Base-by-base conservation (phyloP, 306 rosid genomes). In the Rosa lucieae region DNA sequence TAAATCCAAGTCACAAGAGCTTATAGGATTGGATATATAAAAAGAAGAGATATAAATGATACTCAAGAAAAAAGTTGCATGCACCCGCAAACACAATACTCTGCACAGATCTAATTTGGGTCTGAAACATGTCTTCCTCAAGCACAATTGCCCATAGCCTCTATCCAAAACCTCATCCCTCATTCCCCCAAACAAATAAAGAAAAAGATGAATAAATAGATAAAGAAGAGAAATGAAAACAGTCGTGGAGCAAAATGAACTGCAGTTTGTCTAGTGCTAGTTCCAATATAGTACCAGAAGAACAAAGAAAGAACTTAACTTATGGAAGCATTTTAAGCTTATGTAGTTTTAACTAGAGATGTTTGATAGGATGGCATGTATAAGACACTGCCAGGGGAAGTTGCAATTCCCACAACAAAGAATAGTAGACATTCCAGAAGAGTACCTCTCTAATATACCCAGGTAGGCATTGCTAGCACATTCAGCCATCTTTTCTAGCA, bases 391-490 rank as follows among this genome's bases (percentile, higher is more conserved):
- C 26, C 18, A 18, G 29, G 5, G 10, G 15, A 29, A 58, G 21
- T 23, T 53, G 46, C 23, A 32, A 13, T 21, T 32, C 26, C 53
- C 55, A 72, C 72, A 73, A 65, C n/a, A 80, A 76, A 63, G 17
- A 29, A 47, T 6, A 49, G 49, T 46, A 15, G 8, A 48, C 71
- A 62, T 52, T 62, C 66, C 52, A 75, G 74, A 58, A 55, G 77
- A 47, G 52, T 79, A 91, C 99, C 98, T 95, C 89, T 95, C 96
- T 67, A 95, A 82, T 86, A 95, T 95, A 85, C 94, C 89, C 80
- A 92, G 91, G 86, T 92, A 95, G 40, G 99, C 99, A 82, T 89
- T 92, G 87, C 97, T 92, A 44, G 99, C 97, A 83, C 92, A 86
- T 79, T 92, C 94, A 66, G 92, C 72, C 99, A 95, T 92, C 84